phyloP scores from a whole-genome alignment of 768 basidiomycete species.

The Podaxis pistillaris region DNA sequence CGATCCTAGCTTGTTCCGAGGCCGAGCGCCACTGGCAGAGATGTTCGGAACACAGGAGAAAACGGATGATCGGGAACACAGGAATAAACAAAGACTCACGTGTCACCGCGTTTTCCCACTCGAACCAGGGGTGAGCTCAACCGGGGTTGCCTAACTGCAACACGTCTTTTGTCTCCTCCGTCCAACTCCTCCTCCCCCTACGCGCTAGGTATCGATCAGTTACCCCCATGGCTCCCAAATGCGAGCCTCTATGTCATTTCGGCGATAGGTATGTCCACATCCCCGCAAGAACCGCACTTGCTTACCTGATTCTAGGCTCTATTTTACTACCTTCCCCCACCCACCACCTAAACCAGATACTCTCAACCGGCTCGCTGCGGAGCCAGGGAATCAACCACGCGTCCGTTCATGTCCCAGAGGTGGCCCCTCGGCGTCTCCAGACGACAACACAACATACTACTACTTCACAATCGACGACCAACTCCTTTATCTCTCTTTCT shows the following conservation, averaged over 20 bases:
- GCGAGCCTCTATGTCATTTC: constrained; percentile 80
- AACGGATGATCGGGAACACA: constrained; percentile 3
- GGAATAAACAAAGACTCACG: constrained; percentile 15
- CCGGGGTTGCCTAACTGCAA: constrained; percentile 1
- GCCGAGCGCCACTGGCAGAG: too few relatives aligned
- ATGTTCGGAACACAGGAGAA: too few relatives aligned
- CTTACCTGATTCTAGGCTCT: constrained; percentile 52
- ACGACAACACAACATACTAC: constrained; percentile 67
- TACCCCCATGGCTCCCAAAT: constrained; percentile 44
- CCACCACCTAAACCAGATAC: constrained; percentile 64
- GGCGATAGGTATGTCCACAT: constrained; percentile 59
- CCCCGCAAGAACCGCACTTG: constrained; percentile 7
- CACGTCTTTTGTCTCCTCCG: constrained; percentile 3
- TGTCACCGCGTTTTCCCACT: constrained; percentile 9
- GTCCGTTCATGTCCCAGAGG: constrained; percentile 59
- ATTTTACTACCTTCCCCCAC: constrained; percentile 85
- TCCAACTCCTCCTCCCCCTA: background rate
- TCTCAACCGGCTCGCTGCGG: constrained; percentile 59
- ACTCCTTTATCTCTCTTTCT: constrained; percentile 89
- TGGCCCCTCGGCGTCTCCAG: constrained; percentile 63
- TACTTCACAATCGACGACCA: constrained; percentile 95
- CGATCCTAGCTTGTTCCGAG: too few relatives aligned
- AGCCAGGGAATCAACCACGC: constrained; percentile 54
- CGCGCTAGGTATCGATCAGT: background rate
- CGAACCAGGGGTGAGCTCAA: constrained; percentile 4